A percentile compares a stretch with the other conserved stretches of the same genome.
Evolutionary conservation across 2,329 filamentous ascomycete genomes (phyloP).

Genomic region (Davidsoniella eucalypti): DNA sequence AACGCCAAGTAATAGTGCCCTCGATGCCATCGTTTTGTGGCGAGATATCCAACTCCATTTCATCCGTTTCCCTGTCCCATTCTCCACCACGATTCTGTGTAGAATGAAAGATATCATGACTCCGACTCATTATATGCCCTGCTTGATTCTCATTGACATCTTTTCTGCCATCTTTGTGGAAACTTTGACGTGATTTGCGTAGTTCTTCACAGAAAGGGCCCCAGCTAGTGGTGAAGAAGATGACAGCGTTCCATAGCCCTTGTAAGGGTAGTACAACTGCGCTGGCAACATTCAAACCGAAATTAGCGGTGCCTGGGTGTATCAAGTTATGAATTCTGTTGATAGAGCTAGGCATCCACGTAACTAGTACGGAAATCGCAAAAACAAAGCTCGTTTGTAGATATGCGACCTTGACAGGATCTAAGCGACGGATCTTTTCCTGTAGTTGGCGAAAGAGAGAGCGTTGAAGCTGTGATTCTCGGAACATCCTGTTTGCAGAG

Average conservation of each 20-base stretch:
- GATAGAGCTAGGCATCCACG: constrained; percentile 50
- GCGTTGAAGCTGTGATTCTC: constrained; percentile 13
- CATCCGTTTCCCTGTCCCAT: constrained; percentile 5
- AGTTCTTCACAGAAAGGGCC: constrained; percentile 19
- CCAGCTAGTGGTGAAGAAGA: constrained; percentile 55
- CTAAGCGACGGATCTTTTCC: constrained; percentile 25
- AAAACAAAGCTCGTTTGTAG: constrained; percentile 45
- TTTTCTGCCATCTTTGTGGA: not conserved
- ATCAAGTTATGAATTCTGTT: constrained; percentile 58
- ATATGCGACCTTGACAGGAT: constrained; percentile 44
- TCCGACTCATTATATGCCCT: not conserved
- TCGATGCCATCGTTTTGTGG: too few relatives aligned
- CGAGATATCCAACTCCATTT: constrained; percentile 1
- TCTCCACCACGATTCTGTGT: not conserved
- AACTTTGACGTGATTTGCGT: not conserved
- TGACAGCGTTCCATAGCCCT: constrained; percentile 65
- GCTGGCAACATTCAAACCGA: constrained; percentile 50
- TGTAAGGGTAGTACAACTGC: constrained; percentile 61
- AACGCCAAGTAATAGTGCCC: not conserved
- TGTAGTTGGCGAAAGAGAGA: constrained; percentile 16
- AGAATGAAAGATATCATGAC: not conserved
- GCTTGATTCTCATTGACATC: not conserved
- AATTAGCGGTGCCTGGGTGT: constrained; percentile 35
- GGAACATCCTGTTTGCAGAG: constrained; percentile 9
- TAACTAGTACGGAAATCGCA: constrained; percentile 42